Percentiles rank a stretch among this genome's conserved stretches.
These are phyloP conservation scores for Aspergillus pseudoglaucus DNA, from an alignment of 2,329 filamentous ascomycete species.

Conservation along the genomic window DNA sequence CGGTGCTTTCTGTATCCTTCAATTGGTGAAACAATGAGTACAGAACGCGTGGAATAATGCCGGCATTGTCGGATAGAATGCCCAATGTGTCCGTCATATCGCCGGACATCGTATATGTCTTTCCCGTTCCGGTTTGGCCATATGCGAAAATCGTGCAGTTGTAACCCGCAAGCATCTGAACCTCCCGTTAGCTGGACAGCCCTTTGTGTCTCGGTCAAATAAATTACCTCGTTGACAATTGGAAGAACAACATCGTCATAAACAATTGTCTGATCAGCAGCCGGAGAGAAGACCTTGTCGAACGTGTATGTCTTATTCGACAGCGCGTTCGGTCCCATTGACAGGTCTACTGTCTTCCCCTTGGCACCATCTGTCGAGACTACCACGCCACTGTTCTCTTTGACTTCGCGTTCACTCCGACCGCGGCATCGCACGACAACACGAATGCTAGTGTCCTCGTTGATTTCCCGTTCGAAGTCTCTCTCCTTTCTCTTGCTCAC, in stretches of 20 bases:
- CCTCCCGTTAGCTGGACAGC: constrained; percentile 6
- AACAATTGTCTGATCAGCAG: constrained; percentile 86
- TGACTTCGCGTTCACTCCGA: constrained; percentile 83
- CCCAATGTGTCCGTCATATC: constrained; percentile 87
- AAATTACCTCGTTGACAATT: constrained; percentile 76
- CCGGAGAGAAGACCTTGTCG: constrained; percentile 92
- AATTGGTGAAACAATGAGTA: constrained; percentile 82
- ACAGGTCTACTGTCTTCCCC: constrained; percentile 75
- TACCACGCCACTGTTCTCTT: constrained; percentile 91
- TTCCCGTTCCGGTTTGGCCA: constrained; percentile 94
- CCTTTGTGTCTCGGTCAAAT: neutral
- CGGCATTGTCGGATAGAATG: constrained; percentile 81
- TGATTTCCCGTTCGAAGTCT: constrained; percentile 65
- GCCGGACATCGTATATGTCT: constrained; percentile 99
- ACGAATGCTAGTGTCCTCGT: constrained; percentile 91
- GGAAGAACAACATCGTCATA: constrained; percentile 94
- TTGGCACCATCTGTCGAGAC: constrained; percentile 82
- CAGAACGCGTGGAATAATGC: constrained; percentile 88
- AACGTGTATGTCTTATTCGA: constrained; percentile 97
- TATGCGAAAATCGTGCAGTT: constrained; percentile 99
- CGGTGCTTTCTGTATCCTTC: constrained; percentile 74
- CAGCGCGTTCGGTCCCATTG: constrained; percentile 85
- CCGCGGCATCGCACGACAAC: constrained; percentile 93
- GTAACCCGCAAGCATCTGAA: constrained; percentile 81
- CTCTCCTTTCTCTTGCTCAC: constrained; percentile 79